phyloP scores from a whole-genome alignment of 2,329 filamentous ascomycete genomes.

The Zopfia rhizophila region DNA sequence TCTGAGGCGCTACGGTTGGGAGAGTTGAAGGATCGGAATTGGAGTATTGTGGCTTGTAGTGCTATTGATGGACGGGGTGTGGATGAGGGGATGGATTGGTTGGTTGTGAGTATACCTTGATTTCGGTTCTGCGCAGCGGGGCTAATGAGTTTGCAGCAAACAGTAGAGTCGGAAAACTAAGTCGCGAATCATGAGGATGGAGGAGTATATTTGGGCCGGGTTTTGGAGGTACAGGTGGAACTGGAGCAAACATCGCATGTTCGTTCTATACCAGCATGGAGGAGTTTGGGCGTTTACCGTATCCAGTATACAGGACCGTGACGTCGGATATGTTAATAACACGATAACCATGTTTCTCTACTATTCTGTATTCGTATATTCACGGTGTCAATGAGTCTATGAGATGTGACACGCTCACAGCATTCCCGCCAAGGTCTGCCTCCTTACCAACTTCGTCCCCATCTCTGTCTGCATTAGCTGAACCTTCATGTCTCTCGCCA shows the following conservation, averaged over 20 bases:
- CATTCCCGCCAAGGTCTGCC: too few relatives aligned
- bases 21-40: conserved; percentile 94
- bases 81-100: conserved; percentile 98
- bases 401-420: too few relatives aligned
- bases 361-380: too few relatives aligned
- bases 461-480: conserved; percentile 1
- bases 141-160: conserved; percentile 25
- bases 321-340: too few relatives aligned
- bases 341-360: too few relatives aligned
- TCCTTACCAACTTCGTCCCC: conserved; percentile 6
- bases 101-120: conserved; percentile 73
- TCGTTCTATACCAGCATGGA: conserved; percentile 25
- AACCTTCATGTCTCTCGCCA: background rate
- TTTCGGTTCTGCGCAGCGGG: background rate
- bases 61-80: conserved; percentile 96
- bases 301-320: conserved; percentile 2
- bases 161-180: conserved; percentile 27
- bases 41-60: conserved; percentile 98
- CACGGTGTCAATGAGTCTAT: too few relatives aligned
- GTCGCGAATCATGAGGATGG: background rate
- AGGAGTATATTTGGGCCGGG: background rate
- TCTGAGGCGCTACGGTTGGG: conserved; percentile 91
- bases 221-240: background rate
- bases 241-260: conserved; percentile 1
- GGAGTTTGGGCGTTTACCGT: conserved; percentile 25